Percentiles rank a stretch among this genome's conserved stretches.
phyloP scores from a whole-genome alignment of 2,329 filamentous ascomycete species.

The Alternaria tenuissima region DNA sequence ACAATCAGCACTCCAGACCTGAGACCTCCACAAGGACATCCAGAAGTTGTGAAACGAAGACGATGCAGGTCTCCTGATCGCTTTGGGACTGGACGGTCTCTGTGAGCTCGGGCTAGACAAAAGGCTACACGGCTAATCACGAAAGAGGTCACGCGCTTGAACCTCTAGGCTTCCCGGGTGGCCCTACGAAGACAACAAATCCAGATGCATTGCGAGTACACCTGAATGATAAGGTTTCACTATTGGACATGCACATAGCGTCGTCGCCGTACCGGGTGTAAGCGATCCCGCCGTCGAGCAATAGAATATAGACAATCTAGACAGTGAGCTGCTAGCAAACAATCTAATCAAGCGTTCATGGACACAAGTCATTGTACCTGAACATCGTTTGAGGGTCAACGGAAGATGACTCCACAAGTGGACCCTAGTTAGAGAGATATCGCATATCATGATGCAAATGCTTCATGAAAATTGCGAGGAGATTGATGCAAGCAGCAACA shows the following conservation, averaged over 20 bases:
- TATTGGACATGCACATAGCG: not conserved
- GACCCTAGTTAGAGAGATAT: accelerated
- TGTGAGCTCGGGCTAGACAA: not conserved
- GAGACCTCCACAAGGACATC: not conserved
- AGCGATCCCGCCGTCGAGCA: not conserved
- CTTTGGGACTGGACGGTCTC: not conserved
- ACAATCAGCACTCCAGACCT: not conserved
- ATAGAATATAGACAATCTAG: not conserved
- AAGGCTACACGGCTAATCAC: not conserved
- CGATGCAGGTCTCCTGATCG: not conserved
- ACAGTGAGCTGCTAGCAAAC: not conserved
- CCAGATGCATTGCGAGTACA: not conserved
- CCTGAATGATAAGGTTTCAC: not conserved
- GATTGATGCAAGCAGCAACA: not conserved
- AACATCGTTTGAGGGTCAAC: not conserved
- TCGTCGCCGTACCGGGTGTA: not conserved
- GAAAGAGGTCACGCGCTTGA: not conserved
- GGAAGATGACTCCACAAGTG: not conserved
- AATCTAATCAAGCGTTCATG: not conserved
- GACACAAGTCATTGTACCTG: not conserved
- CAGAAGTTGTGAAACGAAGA: not conserved
- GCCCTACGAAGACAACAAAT: not conserved
- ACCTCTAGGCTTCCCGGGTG: not conserved
- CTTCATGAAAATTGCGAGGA: not conserved
- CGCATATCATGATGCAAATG: not conserved